A percentile compares a stretch with the other conserved stretches of the same genome.
phyloP scores from a whole-genome alignment of 352 stramenopile species.

The Pythium brachiatum region DNA sequence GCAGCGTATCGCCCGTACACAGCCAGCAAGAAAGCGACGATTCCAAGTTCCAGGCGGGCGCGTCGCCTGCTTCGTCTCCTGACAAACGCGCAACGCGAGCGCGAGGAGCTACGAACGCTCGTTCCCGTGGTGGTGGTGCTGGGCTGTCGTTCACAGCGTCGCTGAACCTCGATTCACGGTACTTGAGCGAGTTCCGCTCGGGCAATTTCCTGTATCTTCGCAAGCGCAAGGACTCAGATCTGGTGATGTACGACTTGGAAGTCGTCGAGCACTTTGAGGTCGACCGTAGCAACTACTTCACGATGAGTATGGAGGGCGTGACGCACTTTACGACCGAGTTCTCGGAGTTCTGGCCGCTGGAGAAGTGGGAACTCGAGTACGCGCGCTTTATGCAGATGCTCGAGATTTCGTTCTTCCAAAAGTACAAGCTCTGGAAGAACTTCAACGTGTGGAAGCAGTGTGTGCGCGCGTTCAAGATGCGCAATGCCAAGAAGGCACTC shows the following conservation, averaged over 20 bases:
- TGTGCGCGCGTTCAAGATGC: slow-evolving; percentile 86
- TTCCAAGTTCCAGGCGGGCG: neutral
- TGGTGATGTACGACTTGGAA: slow-evolving; percentile 83
- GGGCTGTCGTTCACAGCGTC: slow-evolving; percentile 70
- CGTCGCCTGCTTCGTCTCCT: neutral
- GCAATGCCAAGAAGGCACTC: slow-evolving; percentile 77
- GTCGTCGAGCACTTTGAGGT: slow-evolving; percentile 82
- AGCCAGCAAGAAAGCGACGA: slow-evolving; percentile 1
- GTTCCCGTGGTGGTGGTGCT: neutral
- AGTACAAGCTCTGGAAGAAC: slow-evolving; percentile 93
- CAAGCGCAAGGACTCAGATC: slow-evolving; percentile 56
- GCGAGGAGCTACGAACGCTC: neutral
- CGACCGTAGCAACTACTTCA: slow-evolving; percentile 90
- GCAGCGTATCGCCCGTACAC: slow-evolving; percentile 20
- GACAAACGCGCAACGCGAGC: slow-evolving; percentile 10
- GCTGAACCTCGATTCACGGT: slow-evolving; percentile 68
- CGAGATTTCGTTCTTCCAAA: slow-evolving; percentile 89
- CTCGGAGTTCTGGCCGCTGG: slow-evolving; percentile 90
- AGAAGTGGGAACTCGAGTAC: slow-evolving; percentile 94
- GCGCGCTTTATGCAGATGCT: slow-evolving; percentile 89
- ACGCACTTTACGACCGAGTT: slow-evolving; percentile 89
- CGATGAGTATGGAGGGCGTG: slow-evolving; percentile 89
- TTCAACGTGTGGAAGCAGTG: slow-evolving; percentile 92
- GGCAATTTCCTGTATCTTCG: slow-evolving; percentile 84
- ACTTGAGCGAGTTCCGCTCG: slow-evolving; percentile 69